Evolutionary conservation across 345 rosid genomes (phyloP).

Genomic region (Luvunga scandens): DNA sequence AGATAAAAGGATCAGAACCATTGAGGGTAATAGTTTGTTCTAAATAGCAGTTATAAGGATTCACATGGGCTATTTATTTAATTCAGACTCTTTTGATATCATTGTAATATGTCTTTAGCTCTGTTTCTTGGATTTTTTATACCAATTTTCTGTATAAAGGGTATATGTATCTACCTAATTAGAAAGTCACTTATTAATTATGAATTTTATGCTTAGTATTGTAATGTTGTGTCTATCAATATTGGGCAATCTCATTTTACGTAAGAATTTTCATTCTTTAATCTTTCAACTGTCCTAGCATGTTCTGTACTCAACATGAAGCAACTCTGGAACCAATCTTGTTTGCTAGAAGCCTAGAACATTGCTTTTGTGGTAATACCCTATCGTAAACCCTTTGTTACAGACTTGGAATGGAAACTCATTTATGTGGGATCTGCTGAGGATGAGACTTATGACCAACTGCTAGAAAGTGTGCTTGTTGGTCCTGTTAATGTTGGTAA

Average conservation of each 20-base stretch:
- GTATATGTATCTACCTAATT: neutral
- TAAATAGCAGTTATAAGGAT: neutral
- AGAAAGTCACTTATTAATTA: neutral
- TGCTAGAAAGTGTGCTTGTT: constrained; percentile 66
- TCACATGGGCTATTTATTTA: neutral
- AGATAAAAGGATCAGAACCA: neutral
- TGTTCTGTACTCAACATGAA: neutral
- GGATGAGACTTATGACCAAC: constrained; percentile 67
- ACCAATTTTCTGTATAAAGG: neutral
- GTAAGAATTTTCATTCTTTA: neutral
- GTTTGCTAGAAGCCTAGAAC: neutral
- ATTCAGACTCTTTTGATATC: neutral
- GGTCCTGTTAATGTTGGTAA: constrained; percentile 68
- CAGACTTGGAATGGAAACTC: constrained; percentile 74
- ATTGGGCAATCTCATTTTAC: neutral
- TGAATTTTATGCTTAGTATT: neutral
- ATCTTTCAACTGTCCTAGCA: too few relatives aligned
- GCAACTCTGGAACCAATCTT: neutral
- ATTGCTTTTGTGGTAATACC: neutral
- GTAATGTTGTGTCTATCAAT: neutral
- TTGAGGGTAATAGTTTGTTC: neutral
- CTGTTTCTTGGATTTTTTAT: neutral
- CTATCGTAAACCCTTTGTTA: neutral
- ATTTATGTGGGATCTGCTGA: constrained; percentile 81
- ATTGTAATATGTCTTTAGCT: neutral